A percentile compares a stretch with the other conserved stretches of the same genome.
phyloP scores from a whole-genome alignment of 768 basidiomycete species.

The Suillus paluster region DNA sequence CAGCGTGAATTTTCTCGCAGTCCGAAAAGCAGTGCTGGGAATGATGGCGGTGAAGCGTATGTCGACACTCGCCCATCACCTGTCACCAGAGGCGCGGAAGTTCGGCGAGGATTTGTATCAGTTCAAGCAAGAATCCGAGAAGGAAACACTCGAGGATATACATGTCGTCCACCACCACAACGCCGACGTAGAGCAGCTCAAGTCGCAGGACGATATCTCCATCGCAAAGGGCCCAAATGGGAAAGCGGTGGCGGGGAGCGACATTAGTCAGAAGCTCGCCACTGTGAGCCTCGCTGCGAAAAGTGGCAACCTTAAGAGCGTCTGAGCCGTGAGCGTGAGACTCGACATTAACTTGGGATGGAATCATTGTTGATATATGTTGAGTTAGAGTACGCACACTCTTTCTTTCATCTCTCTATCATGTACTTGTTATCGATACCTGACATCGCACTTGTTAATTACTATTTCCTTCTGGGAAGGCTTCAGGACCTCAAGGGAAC shows the following conservation, averaged over 20 bases:
- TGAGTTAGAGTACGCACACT: neutral
- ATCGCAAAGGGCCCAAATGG: slow-evolving; percentile 12
- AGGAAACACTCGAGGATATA: slow-evolving; percentile 43
- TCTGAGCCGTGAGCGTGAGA: slow-evolving; percentile 15
- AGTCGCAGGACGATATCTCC: slow-evolving; percentile 6
- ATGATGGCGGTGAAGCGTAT: slow-evolving; percentile 88
- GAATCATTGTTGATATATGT: neutral
- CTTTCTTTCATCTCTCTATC: slow-evolving; percentile 1
- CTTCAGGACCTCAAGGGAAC: neutral
- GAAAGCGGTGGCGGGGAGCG: slow-evolving; percentile 20
- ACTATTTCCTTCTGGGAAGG: neutral
- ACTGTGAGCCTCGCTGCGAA: slow-evolving; percentile 35
- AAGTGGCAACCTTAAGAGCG: slow-evolving; percentile 17
- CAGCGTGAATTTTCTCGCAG: slow-evolving; percentile 40
- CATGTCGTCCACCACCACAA: slow-evolving; percentile 57
- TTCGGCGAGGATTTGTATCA: slow-evolving; percentile 63
- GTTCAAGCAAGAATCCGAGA: slow-evolving; percentile 84
- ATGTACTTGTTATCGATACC: slow-evolving; percentile 7
- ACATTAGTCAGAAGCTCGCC: slow-evolving; percentile 30
- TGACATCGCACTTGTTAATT: slow-evolving; percentile 3
- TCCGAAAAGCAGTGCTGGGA: slow-evolving; percentile 86
- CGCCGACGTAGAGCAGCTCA: slow-evolving; percentile 15
- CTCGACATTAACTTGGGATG: neutral
- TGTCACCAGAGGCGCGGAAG: slow-evolving; percentile 48
- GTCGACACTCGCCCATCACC: slow-evolving; percentile 52